Percentiles rank a stretch among this genome's conserved stretches.
Evolutionary conservation across 257 asterid species (phyloP).

Genomic region (Phtheirospermum japonicum): DNA sequence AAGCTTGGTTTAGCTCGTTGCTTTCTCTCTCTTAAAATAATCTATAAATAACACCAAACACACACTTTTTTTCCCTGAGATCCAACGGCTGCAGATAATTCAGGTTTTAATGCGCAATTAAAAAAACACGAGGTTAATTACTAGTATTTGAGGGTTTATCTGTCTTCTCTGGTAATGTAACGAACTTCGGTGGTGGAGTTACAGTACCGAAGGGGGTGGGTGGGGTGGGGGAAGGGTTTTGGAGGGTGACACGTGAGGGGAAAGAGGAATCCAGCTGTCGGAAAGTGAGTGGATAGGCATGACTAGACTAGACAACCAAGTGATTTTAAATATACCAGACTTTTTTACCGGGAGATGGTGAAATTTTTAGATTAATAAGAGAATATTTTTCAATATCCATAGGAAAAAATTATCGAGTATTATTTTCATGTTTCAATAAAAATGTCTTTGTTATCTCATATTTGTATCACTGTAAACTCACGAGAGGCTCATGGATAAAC

Average conservation of each 20-base stretch:
- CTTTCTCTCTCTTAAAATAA: background rate
- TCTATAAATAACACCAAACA: background rate
- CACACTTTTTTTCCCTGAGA: constrained; percentile 21
- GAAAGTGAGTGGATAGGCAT: constrained; percentile 42
- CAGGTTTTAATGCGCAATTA: no score
- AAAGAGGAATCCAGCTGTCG: constrained; percentile 44
- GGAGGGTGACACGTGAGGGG: constrained; percentile 60
- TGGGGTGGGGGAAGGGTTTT: constrained; percentile 38
- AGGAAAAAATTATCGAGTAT: no score
- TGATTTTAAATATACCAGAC: no score
- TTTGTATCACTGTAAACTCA: no score
- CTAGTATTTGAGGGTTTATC: background rate
- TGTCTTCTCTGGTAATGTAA: constrained; percentile 13
- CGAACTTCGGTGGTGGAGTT: constrained; percentile 25
- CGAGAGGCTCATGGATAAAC: constrained; percentile 25
- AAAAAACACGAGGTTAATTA: background rate
- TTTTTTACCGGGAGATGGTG: no score
- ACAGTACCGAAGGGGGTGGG: constrained; percentile 19
- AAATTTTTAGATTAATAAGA: no score
- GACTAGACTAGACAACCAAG: no score
- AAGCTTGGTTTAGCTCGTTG: constrained; percentile 3
- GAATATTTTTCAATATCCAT: no score
- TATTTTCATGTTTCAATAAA: no score
- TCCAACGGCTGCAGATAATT: constrained; percentile 26
- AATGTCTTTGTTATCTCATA: no score